Conservation (phyloP, 768 basidiomycete species). For the Phaffia australis region DNA sequence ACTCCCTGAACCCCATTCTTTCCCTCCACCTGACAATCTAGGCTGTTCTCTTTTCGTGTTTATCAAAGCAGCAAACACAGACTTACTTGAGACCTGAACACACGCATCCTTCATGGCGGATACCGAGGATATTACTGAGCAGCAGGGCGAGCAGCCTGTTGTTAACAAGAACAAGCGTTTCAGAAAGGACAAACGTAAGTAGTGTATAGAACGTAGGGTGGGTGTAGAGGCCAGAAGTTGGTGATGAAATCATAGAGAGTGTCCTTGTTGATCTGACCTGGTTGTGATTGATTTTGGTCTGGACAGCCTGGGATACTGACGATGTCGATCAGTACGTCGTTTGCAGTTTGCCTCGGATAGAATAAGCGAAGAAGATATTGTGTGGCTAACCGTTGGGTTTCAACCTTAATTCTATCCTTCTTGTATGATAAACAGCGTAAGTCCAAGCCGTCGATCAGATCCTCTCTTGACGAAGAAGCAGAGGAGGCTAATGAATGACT, state of each 20-base stretch:
- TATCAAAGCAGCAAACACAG: too few species aligned
- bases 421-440: background rate
- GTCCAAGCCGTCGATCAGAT: background rate
- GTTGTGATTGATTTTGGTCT: background rate
- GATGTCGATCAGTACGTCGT: slow-evolving; percentile 88
- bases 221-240: background rate
- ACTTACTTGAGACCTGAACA: too few species aligned
- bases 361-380: background rate
- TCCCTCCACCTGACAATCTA: too few species aligned
- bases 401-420: too few species aligned
- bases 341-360: background rate
- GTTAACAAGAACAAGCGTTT: slow-evolving; percentile 78
- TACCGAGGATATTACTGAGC: background rate
- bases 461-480: background rate
- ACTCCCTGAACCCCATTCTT: too few species aligned
- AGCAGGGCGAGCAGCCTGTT: slow-evolving; percentile 21
- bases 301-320: slow-evolving; percentile 91
- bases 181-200: slow-evolving; percentile 89
- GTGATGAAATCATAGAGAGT: slow-evolving; percentile 3
- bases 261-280: background rate
- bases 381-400: background rate
- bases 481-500: too few species aligned
- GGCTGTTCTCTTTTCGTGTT: too few species aligned
- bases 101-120: too few species aligned
- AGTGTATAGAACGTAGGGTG: background rate